These are phyloP conservation scores for Euphrasia arctica DNA, from an alignment of 305 asterid genomes.

Conservation along the genomic window DNA sequence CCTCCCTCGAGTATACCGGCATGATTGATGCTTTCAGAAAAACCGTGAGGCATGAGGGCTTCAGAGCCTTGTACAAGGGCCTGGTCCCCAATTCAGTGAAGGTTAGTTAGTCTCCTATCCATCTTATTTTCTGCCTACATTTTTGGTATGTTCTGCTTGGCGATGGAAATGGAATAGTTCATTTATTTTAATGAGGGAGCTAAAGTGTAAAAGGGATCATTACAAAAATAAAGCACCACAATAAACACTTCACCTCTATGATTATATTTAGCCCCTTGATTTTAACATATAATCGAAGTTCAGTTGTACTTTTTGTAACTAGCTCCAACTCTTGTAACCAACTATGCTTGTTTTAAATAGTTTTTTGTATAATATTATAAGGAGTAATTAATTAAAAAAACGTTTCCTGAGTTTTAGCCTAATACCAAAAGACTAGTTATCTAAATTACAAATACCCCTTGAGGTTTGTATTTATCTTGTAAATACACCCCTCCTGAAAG, in stretches of 20 bases:
- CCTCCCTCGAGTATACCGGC: slow-evolving; percentile 56
- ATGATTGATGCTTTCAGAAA: slow-evolving; percentile 78
- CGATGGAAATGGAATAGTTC: not conserved
- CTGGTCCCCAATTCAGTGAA: slow-evolving; percentile 79
- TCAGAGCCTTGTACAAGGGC: slow-evolving; percentile 78
- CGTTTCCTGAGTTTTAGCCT: not conserved
- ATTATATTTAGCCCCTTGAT: no score
- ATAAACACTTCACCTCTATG: no score
- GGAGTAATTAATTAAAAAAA: not conserved
- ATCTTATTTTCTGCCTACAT: slow-evolving; percentile 5
- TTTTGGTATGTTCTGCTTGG: not conserved
- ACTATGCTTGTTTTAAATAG: no score
- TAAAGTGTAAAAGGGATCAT: not conserved
- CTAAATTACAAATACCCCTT: no score
- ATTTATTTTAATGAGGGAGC: not conserved
- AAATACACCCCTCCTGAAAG: no score
- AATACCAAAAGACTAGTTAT: no score
- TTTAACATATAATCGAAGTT: not conserved
- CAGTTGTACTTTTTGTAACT: not conserved
- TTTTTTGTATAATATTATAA: not conserved
- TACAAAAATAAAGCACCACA: not conserved
- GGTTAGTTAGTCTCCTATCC: slow-evolving; percentile 53
- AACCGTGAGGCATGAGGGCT: slow-evolving; percentile 71
- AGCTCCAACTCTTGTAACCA: not conserved
- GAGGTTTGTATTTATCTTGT: no score